Percentiles rank a stretch among this genome's conserved stretches.
These are phyloP conservation scores for Debaryomyces fabryi DNA, from an alignment of 1,139 yeast genomes.

Conservation along the genomic window DNA sequence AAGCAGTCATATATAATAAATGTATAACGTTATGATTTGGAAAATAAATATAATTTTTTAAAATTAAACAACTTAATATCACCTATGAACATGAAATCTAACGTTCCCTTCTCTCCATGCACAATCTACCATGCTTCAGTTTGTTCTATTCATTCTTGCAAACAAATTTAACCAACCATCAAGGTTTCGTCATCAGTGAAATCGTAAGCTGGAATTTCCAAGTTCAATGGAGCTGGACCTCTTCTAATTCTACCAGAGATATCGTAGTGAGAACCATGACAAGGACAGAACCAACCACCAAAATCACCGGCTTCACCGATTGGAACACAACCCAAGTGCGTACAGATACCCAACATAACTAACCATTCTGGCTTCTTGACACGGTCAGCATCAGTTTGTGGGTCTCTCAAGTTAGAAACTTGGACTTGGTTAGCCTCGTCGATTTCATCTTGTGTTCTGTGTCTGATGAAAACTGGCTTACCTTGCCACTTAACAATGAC, in stretches of 20 bases:
- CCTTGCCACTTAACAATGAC: slow-evolving; percentile 99
- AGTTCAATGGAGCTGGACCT: slow-evolving; percentile 99
- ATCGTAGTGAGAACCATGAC: slow-evolving; percentile 99
- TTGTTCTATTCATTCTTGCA: slow-evolving; percentile 1
- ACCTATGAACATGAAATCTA: slow-evolving; percentile 11
- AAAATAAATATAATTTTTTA: slow-evolving; percentile 10
- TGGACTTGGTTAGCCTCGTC: slow-evolving; percentile 90
- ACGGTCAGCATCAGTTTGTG: slow-evolving; percentile 90
- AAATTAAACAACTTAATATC: slow-evolving; percentile 5
- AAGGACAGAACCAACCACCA: slow-evolving; percentile 99
- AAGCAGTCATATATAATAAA: slow-evolving; percentile 8
- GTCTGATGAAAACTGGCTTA: slow-evolving; percentile 99
- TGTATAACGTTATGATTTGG: slow-evolving; percentile 8
- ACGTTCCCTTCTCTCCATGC: slow-evolving; percentile 2
- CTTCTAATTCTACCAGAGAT: slow-evolving; percentile 99
- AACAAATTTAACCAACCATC: slow-evolving; percentile 57
- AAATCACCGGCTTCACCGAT: slow-evolving; percentile 99
- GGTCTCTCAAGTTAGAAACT: slow-evolving; percentile 81
- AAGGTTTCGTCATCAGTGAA: slow-evolving; percentile 78
- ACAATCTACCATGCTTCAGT: slow-evolving; percentile 1
- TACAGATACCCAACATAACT: slow-evolving; percentile 98
- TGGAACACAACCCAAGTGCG: slow-evolving; percentile 99
- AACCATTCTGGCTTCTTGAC: slow-evolving; percentile 98
- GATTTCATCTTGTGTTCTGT: slow-evolving; percentile 92
- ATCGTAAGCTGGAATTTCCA: slow-evolving; percentile 93